Conservation (phyloP, 352 stramenopile species). For the Aphanomyces euteiches region DNA sequence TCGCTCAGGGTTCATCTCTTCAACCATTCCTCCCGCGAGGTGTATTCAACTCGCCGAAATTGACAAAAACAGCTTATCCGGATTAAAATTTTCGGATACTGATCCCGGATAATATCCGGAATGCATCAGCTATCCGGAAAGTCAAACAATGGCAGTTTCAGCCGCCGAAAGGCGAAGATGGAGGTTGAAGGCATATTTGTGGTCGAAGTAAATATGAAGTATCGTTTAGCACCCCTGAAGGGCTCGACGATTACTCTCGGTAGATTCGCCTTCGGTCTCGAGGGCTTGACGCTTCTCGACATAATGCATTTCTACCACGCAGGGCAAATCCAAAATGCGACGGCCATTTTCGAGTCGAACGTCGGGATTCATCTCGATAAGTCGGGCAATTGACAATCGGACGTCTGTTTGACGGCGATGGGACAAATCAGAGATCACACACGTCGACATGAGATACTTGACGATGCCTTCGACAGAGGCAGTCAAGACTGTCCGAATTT, state of each 20-base stretch:
- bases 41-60: not conserved
- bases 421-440: conserved; percentile 18
- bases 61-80: not conserved
- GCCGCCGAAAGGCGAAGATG: too few species aligned
- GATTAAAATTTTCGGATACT: too few species aligned
- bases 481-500: conserved; percentile 13
- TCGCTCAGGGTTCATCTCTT: not conserved
- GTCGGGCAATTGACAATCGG: conserved; percentile 19
- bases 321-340: conserved; percentile 18
- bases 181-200: too few species aligned
- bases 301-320: conserved; percentile 21
- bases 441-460: conserved; percentile 20
- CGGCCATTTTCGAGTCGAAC: conserved; percentile 7
- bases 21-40: not conserved
- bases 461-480: conserved; percentile 25
- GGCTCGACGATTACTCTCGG: too few species aligned
- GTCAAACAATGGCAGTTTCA: too few species aligned
- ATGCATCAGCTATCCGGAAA: too few species aligned
- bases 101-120: too few species aligned
- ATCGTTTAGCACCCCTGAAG: too few species aligned
- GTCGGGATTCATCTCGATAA: conserved; percentile 23
- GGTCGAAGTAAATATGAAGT: too few species aligned
- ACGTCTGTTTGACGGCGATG: conserved; percentile 29
- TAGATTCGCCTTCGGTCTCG: not conserved
- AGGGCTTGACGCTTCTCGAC: conserved; percentile 1